Percentiles rank a stretch among this genome's conserved stretches.
Conservation (phyloP, 2,329 filamentous ascomycete genomes). For the Penicillium sp. region DNA sequence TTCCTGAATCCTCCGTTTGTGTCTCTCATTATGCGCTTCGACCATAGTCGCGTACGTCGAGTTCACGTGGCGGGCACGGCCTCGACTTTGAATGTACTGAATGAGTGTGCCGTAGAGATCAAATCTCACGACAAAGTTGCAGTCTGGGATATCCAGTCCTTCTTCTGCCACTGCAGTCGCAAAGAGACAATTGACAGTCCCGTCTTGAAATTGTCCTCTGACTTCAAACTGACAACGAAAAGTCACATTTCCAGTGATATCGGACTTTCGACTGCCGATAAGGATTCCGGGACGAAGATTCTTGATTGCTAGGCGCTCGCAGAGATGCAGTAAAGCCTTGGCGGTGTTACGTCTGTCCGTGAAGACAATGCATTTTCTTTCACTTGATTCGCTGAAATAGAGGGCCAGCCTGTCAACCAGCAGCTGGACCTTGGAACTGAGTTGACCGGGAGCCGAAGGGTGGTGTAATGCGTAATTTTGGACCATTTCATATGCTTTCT, state of each 20-base stretch:
- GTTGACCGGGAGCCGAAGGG: conserved; percentile 31
- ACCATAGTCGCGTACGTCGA: conserved; percentile 84
- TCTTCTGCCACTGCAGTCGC: conserved; percentile 62
- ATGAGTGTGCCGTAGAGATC: conserved; percentile 87
- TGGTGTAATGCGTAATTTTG: conserved; percentile 45
- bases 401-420: conserved; percentile 57
- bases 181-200: conserved; percentile 34
- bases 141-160: conserved; percentile 60
- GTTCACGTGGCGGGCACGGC: conserved; percentile 68
- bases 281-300: conserved; percentile 59
- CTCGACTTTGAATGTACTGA: conserved; percentile 88
- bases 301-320: conserved; percentile 52
- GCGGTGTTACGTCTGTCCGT: conserved; percentile 75
- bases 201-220: conserved; percentile 58
- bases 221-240: conserved; percentile 68
- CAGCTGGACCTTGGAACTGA: conserved; percentile 68
- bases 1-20: conserved; percentile 54
- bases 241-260: conserved; percentile 56
- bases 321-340: conserved; percentile 62
- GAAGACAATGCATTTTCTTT: conserved; percentile 77
- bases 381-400: conserved; percentile 55
- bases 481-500: conserved; percentile 54
- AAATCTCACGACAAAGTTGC: conserved; percentile 64
- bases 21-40: conserved; percentile 63
- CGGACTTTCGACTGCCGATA: conserved; percentile 53